phyloP scores from a whole-genome alignment of 805 yeast genomes.

The Blastobotrys americana region DNA sequence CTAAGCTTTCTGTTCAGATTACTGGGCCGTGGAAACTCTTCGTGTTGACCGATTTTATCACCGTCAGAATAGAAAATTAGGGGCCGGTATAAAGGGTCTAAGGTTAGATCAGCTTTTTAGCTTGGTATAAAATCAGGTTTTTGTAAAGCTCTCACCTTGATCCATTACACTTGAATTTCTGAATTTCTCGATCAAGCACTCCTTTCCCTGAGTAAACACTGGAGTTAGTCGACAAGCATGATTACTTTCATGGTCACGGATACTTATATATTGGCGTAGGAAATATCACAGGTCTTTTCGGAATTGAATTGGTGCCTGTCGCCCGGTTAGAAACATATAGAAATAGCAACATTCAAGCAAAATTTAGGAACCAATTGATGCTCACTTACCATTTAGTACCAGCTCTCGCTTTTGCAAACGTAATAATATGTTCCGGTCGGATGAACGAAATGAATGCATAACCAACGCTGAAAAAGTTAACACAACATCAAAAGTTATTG shows the following conservation, averaged over 20 bases:
- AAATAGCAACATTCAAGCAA: not conserved
- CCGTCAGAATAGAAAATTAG: conserved; percentile 42
- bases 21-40: conserved; percentile 37
- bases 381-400: conserved; percentile 40
- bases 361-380: not conserved
- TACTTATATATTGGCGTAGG: conserved; percentile 41
- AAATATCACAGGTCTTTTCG: conserved; percentile 44
- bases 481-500: not conserved
- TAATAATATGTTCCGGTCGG: conserved; percentile 37
- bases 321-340: too few species aligned
- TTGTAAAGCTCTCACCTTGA: conserved; percentile 22
- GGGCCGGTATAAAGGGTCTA: conserved; percentile 41
- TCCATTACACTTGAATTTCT: conserved; percentile 45
- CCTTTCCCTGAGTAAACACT: conserved; percentile 40
- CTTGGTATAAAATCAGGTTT: not conserved
- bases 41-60: conserved; percentile 36
- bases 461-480: conserved; percentile 34
- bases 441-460: conserved; percentile 48
- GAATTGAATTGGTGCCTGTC: conserved; percentile 39
- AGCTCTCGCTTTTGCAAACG: conserved; percentile 39
- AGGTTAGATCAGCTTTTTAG: conserved; percentile 1
- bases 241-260: conserved; percentile 3
- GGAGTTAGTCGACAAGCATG: not conserved
- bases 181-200: conserved; percentile 41
- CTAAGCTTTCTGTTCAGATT: conserved; percentile 30